These are phyloP conservation scores for Coemansia sp. DNA, from an alignment of 371 early-diverging fungal species.

Conservation along the genomic window DNA sequence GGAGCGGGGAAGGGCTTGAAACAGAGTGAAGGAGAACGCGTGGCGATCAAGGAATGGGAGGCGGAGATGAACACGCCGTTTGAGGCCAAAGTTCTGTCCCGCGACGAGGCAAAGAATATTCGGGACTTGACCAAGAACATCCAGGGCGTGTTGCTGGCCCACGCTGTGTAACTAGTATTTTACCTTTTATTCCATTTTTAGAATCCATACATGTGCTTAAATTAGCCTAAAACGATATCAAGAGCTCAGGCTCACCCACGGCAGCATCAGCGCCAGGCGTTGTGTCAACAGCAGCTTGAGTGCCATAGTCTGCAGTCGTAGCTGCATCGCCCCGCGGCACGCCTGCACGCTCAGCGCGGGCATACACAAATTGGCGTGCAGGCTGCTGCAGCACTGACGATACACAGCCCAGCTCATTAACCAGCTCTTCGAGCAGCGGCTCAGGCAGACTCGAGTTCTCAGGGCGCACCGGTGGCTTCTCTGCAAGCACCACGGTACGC, in stretches of 20 bases:
- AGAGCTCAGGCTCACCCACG: conserved; percentile 12
- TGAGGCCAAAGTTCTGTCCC: conserved; percentile 11
- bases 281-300: background rate
- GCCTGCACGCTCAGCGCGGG: conserved; percentile 36
- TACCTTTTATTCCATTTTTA: conserved; percentile 1
- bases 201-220: background rate
- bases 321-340: conserved; percentile 23
- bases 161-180: conserved; percentile 2
- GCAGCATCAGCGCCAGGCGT: background rate
- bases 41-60: conserved; percentile 32
- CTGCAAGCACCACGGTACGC: conserved; percentile 63
- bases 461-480: conserved; percentile 58
- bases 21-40: conserved; percentile 13
- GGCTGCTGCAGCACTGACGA: conserved; percentile 93
- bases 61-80: conserved; percentile 16
- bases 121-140: conserved; percentile 17
- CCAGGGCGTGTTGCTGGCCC: conserved; percentile 19
- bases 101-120: conserved; percentile 26
- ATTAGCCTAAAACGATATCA: conserved; percentile 51
- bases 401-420: conserved; percentile 80
- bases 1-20: conserved; percentile 16
- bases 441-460: conserved; percentile 55
- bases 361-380: conserved; percentile 64
- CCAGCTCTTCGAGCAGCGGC: conserved; percentile 75
- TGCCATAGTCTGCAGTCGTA: background rate